Percentiles rank a stretch among this genome's conserved stretches.
Conservation (phyloP, 768 basidiomycete species). For the Lactifluus piperatus region DNA sequence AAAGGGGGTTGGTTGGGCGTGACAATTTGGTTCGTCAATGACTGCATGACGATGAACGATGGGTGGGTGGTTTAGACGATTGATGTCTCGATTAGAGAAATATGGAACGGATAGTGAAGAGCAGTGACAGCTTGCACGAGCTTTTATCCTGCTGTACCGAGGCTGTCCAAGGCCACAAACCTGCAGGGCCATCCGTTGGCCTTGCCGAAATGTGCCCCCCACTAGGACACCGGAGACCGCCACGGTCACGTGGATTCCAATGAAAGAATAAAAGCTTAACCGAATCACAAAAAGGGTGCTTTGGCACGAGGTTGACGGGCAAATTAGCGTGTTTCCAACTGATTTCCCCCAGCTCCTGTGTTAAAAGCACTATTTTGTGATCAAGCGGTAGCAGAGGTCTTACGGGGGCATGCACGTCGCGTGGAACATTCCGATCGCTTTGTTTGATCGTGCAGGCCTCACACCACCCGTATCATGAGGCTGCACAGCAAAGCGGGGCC, state of each 20-base stretch:
- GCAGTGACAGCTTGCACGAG: not conserved
- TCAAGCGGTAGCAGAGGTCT: not conserved
- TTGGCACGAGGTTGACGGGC: not conserved
- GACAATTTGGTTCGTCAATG: not conserved
- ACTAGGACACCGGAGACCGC: not conserved
- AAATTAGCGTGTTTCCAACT: no score
- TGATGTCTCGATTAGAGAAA: not conserved
- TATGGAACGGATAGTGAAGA: not conserved
- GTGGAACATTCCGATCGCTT: not conserved
- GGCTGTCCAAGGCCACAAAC: conserved; percentile 3
- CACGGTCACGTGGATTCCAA: not conserved
- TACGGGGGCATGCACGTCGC: not conserved
- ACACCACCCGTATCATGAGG: not conserved
- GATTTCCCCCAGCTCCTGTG: no score
- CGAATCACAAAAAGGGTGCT: not conserved
- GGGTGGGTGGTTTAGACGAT: not conserved
- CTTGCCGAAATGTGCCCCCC: not conserved
- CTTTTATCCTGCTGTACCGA: not conserved
- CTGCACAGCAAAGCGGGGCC: not conserved
- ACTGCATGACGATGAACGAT: not conserved
- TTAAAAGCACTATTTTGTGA: no score
- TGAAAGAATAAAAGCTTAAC: not conserved
- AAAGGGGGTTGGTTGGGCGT: not conserved
- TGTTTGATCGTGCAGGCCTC: not conserved
- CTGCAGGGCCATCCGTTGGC: not conserved